Base-by-base conservation (phyloP, 2,329 filamentous ascomycete genomes). In the Akanthomyces lecanii region DNA sequence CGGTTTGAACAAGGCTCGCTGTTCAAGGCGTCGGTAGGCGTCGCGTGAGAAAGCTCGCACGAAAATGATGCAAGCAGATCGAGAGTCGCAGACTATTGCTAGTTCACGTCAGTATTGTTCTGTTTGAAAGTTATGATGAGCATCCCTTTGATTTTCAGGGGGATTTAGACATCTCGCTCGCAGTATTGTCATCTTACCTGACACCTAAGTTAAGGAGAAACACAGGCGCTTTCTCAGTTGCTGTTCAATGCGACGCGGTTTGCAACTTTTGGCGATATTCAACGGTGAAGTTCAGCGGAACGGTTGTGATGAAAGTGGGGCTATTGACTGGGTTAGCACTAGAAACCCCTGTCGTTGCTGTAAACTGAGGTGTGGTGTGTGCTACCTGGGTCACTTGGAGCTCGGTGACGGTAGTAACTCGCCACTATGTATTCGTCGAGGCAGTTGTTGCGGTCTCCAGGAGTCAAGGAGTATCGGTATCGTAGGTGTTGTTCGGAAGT, bases 261-360 rank as follows among this genome's bases (percentile, higher is more conserved):
- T 16, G 47, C 47, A 60, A 21, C 33, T 44, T 51, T 51, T 44
- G 23, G 48, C 25, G 57, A 60, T 60, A 40, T 51, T 47, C 36
- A 61, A 42, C 23, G 50, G 48, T 45, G 16, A 25, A 54, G 38
- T 42, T 42, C 28, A 53, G 57, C 52, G 58, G 58, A 21, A 54
- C 50, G 40, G 58, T 61, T 61, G 40, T 44, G 50, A 54, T 30
- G 21, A 48, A 47, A 25, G 50, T 61, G 58, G 58, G 50, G 8
- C 58, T 54, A 5, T 28, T 25, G 28, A 38, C 45, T 52, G 53
- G 61, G 61, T 63, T 53, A 63, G 61, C 53, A 63, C 61, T 63
- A 57, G 40, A 58, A 57, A 44, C 61, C 60, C 61, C 47, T 42
- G 61, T 63, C 53, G 25, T 14, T 57, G 53, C 53, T 53, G 25